Base-by-base conservation (phyloP, 2,329 filamentous ascomycete species). In the Alternaria brassicae region DNA sequence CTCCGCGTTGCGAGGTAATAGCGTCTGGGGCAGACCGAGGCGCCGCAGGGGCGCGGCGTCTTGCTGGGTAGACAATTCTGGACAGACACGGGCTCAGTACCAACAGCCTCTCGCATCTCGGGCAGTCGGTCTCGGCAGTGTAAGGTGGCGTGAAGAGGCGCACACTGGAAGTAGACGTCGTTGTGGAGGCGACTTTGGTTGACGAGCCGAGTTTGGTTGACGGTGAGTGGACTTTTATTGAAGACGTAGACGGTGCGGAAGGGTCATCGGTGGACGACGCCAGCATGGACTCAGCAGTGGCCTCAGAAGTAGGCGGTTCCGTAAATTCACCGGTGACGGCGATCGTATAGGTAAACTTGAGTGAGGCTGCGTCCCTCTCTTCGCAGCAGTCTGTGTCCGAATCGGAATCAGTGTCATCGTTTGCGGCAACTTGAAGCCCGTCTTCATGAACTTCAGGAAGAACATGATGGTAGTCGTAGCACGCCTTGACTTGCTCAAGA, bases 401-500 rank as follows among this genome's bases (percentile, higher is more conserved):
- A 27, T 27, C 48, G 5, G 48, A 39, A 5, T 45, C 56, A 12
- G 45, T n/a, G 8, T 54, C 36, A 17, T 30, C 34, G 21, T 30
- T 32, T 32, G 30, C 28, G 12, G 44, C 44, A 34, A 3, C 41
- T 28, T 59, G 28, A 25, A 23, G 44, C 34, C 37, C 15, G 15
- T 32, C 42, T 47, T 19, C 44, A 21, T 32, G 28, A 9, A 2
- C 7, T 48, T 32, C 32, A 48, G 28, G 44, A 13, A 32, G 28
- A 15, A 30, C n/a, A 10, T 56, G 50, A 4, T 51, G 51, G 48
- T 56, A 54, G 10, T 61, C 45, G 21, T 63, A 66, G 40, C 65
- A 67, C 19, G 60, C 55, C n/a, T 42, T 37, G 30, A 69, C 61
- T 36, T 60, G 44, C 17, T 55, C 51, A 21, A 58, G 39, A 15